phyloP scores from a whole-genome alignment of 108 stramenopile species.

The Mediolabrus comicus region DNA sequence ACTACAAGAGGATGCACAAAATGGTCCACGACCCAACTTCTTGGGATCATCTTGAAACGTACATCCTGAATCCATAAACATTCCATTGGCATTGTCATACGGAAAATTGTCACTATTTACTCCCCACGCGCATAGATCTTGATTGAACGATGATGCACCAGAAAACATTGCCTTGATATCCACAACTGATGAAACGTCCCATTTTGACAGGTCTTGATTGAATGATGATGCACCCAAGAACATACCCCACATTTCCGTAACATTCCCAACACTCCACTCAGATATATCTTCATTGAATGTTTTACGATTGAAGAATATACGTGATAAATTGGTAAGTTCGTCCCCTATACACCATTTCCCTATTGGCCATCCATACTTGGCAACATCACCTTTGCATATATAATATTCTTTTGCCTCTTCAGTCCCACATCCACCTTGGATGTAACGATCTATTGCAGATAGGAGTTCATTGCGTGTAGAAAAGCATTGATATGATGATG shows the following conservation, averaged over 20 bases:
- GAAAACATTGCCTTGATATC: slow-evolving; percentile 34
- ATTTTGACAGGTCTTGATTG: too few species aligned
- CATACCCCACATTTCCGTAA: slow-evolving; percentile 34
- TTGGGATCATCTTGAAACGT: background rate
- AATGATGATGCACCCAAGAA: slow-evolving; percentile 35
- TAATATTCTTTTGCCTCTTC: background rate
- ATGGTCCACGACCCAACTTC: background rate
- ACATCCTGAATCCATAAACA: background rate
- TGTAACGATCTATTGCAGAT: background rate
- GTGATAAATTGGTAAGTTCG: background rate
- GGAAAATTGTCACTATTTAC: slow-evolving; percentile 11
- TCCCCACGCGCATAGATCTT: slow-evolving; percentile 26
- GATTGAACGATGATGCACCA: slow-evolving; percentile 19
- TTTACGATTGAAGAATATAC: background rate
- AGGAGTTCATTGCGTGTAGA: background rate
- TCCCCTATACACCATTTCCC: background rate
- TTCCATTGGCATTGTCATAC: background rate
- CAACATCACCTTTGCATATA: background rate
- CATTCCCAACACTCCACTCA: slow-evolving; percentile 28
- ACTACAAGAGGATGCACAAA: background rate
- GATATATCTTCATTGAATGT: slow-evolving; percentile 17
- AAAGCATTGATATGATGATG: background rate
- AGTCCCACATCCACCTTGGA: background rate
- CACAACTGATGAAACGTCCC: slow-evolving; percentile 16
- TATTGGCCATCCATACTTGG: background rate